Conservation (phyloP, 2,329 filamentous ascomycete species). For the Grosmannia serpens region DNA sequence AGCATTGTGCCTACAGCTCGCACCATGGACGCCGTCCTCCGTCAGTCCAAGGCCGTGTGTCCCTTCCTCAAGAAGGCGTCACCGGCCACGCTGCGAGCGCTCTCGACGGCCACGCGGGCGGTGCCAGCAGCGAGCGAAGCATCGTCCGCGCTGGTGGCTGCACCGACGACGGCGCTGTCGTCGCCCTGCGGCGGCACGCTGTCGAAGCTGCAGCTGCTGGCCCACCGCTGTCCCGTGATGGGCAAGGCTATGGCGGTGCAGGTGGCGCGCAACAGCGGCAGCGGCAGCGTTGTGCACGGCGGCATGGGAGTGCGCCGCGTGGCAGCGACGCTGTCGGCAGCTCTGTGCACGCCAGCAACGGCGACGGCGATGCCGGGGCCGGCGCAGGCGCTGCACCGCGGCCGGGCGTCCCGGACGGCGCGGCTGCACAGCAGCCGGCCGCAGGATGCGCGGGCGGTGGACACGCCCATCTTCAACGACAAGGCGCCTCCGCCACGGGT, state of each 20-base stretch:
- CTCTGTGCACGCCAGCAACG: slow-evolving; percentile 6
- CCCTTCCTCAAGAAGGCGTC: slow-evolving; percentile 94
- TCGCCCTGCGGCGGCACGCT: slow-evolving; percentile 83
- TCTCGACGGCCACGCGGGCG: slow-evolving; percentile 63
- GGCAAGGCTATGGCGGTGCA: slow-evolving; percentile 92
- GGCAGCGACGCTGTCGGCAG: slow-evolving; percentile 10
- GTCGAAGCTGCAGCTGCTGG: slow-evolving; percentile 91
- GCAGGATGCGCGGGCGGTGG: slow-evolving; percentile 68
- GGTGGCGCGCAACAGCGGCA: slow-evolving; percentile 38
- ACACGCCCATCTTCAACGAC: slow-evolving; percentile 42
- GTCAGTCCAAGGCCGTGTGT: slow-evolving; percentile 93
- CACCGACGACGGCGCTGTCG: slow-evolving; percentile 15
- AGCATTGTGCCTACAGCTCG: not conserved
- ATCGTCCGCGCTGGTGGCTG: not conserved
- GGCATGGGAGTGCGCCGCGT: slow-evolving; percentile 10
- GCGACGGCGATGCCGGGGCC: not conserved
- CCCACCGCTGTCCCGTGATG: slow-evolving; percentile 95
- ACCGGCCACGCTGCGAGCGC: slow-evolving; percentile 77
- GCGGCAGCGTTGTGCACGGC: slow-evolving; percentile 15
- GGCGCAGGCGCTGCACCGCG: slow-evolving; percentile 17
- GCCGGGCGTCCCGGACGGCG: slow-evolving; percentile 29
- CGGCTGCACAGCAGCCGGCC: slow-evolving; percentile 70
- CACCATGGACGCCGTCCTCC: slow-evolving; percentile 83
- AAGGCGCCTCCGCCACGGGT: slow-evolving; percentile 16
- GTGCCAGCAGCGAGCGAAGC: slow-evolving; percentile 26